Evolutionary conservation across 2,329 filamentous ascomycete genomes (phyloP).

Genomic region (Endothia cerciana): DNA sequence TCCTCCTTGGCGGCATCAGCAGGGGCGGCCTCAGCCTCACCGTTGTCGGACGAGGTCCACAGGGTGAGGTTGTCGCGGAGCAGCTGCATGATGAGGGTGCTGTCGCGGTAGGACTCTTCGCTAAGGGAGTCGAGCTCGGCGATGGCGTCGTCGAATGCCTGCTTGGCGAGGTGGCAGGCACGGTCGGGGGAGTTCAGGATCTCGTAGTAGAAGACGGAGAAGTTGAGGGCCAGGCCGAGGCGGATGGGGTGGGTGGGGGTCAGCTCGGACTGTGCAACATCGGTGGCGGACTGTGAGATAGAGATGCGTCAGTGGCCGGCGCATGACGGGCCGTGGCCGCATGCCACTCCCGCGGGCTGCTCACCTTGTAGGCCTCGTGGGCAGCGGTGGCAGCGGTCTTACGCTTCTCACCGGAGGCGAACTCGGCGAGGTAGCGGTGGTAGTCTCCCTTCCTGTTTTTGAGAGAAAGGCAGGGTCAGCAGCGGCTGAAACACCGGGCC

Average conservation of each 20-base stretch:
- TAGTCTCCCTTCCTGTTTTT: slow-evolving; percentile 87
- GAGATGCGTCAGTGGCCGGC: slow-evolving; percentile 24
- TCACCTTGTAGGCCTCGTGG: slow-evolving; percentile 96
- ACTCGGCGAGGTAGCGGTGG: slow-evolving; percentile 94
- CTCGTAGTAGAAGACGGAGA: slow-evolving; percentile 99
- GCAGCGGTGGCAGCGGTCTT: slow-evolving; percentile 85
- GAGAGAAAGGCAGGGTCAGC: slow-evolving; percentile 21
- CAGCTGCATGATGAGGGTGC: slow-evolving; percentile 99
- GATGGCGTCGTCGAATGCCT: slow-evolving; percentile 98
- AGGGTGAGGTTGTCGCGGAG: slow-evolving; percentile 97
- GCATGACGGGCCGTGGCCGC: background rate
- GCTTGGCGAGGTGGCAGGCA: slow-evolving; percentile 98
- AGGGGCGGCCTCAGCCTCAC: slow-evolving; percentile 71
- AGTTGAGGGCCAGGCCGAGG: slow-evolving; percentile 96
- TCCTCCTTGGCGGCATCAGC: slow-evolving; percentile 62
- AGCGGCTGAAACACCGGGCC: background rate
- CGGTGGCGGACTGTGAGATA: slow-evolving; percentile 79
- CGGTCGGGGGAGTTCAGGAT: slow-evolving; percentile 97
- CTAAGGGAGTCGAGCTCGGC: slow-evolving; percentile 97
- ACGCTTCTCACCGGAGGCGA: slow-evolving; percentile 89
- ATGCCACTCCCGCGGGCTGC: background rate
- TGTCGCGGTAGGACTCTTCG: slow-evolving; percentile 98
- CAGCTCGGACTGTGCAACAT: slow-evolving; percentile 96
- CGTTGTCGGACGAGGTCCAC: slow-evolving; percentile 93
- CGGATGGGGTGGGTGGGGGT: slow-evolving; percentile 98